Conservation (phyloP, 441 rosid genomes). For the Monsonia emarginata region DNA sequence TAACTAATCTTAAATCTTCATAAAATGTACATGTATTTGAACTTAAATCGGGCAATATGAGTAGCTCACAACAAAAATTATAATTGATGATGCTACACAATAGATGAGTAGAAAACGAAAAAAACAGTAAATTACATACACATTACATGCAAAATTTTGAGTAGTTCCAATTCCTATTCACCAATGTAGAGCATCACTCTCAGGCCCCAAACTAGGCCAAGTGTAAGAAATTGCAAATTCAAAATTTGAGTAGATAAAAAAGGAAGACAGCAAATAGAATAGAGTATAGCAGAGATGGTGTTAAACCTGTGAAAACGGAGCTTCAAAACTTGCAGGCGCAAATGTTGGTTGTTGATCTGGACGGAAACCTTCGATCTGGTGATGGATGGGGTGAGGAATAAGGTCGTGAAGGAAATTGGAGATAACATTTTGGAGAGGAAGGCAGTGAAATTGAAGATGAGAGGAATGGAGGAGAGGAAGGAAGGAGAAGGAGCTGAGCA, state of each 20-base stretch:
- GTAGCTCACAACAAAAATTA: neutral
- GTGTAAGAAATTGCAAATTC: no score
- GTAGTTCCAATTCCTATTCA: neutral
- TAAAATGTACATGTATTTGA: neutral
- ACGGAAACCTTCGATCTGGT: conserved; percentile 24
- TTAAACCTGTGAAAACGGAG: conserved; percentile 20
- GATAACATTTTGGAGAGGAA: conserved; percentile 44
- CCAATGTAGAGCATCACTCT: neutral
- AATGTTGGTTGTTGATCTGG: conserved; percentile 7
- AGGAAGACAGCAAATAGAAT: no score
- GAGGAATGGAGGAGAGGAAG: conserved; percentile 22
- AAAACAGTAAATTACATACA: neutral
- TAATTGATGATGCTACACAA: neutral
- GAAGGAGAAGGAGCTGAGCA: conserved; percentile 24
- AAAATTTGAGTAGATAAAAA: no score
- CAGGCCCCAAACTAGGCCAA: neutral
- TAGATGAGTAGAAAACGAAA: neutral
- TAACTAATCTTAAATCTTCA: neutral
- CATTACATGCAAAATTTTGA: neutral
- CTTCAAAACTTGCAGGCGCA: conserved; percentile 7
- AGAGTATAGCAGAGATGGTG: conserved; percentile 6
- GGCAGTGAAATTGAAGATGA: conserved; percentile 25
- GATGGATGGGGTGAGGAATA: conserved; percentile 38
- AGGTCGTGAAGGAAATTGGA: conserved; percentile 46
- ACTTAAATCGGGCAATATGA: neutral